Base-by-base conservation (phyloP, 495 filamentous ascomycete genomes). In the Apodospora peruviana region DNA sequence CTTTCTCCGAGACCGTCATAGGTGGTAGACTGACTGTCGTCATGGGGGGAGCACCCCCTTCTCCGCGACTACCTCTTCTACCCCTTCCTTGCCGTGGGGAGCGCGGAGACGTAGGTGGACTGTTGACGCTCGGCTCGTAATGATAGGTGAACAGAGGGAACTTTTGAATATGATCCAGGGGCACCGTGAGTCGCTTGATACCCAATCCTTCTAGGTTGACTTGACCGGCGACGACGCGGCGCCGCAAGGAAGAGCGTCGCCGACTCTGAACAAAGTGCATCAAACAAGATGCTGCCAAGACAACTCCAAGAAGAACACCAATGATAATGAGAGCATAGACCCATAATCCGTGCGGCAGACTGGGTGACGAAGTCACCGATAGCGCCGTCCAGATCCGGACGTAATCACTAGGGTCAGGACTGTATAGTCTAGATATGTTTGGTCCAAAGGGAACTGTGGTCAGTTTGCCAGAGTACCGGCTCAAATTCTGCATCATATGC, bases 171-270 rank as follows among this genome's bases (percentile, higher is more conserved):
- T 84, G 68, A 22, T 80, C 73, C 36, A 69, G 69, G 4, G 91
- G 87, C 0, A 94, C 84, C 9, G 75, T 86, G 12, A 90, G 60
- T 11, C 81, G 74, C 52, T 85, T 88, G 57, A 95, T 85, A 7
- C 88, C 90, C 44, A 93, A 67, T 1, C 75, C 77, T 59, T 95
- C 90, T 1, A 95, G 66, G 57, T 94, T 85, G 9, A 93, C 80
- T 56, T 95, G 84, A 16, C 90, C 88, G 14, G 72, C 73, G 38
- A 76, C 73, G 16, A 96, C 80, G 14, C 88, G 80, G 17, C 81
- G 78, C 35, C 79, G 81, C 3, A 97, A 71, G 0, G 64, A 65
- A 16, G 73, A 66, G 14, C 89, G 81, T 22, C 86, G 77, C 35
- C 79, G 73, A 21, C 78, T 80, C 61, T 90, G 85, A 12, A 89